A percentile compares a stretch with the other conserved stretches of the same genome.
Evolutionary conservation across 768 basidiomycete genomes (phyloP).

Genomic region (Amanita rubescens): DNA sequence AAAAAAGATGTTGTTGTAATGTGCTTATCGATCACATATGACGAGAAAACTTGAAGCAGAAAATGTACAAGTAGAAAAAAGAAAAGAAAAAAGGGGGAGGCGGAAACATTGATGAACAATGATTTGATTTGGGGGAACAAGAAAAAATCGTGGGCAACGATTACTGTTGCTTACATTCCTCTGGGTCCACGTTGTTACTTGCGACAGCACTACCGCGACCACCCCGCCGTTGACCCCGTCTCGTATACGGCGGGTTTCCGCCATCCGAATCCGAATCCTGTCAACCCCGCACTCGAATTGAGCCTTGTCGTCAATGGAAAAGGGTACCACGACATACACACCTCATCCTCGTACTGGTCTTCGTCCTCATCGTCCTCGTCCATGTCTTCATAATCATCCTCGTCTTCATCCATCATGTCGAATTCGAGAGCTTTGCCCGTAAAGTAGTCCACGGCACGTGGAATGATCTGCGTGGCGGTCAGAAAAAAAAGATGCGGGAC

Average conservation of each 20-base stretch:
- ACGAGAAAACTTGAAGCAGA: no score
- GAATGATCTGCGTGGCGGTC: conserved; percentile 65
- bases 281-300: neutral
- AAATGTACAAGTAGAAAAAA: no score
- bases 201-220: conserved; percentile 39
- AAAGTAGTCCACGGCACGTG: conserved; percentile 95
- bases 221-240: conserved; percentile 53
- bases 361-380: conserved; percentile 56
- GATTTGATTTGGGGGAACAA: neutral
- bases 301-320: neutral
- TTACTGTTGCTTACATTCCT: conserved; percentile 92
- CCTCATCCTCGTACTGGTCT: conserved; percentile 50
- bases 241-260: conserved; percentile 46
- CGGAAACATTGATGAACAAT: neutral
- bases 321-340: conserved; percentile 29
- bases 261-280: conserved; percentile 69
- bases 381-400: conserved; percentile 52
- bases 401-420: conserved; percentile 55
- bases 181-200: conserved; percentile 53
- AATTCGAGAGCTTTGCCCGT: conserved; percentile 93
- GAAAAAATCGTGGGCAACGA: neutral
- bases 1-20: no score
- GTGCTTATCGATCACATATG: no score
- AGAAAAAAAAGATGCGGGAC: neutral
- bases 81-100: neutral